Conservation (phyloP, 805 yeast genomes). For the Teunomyces cretensis region DNA sequence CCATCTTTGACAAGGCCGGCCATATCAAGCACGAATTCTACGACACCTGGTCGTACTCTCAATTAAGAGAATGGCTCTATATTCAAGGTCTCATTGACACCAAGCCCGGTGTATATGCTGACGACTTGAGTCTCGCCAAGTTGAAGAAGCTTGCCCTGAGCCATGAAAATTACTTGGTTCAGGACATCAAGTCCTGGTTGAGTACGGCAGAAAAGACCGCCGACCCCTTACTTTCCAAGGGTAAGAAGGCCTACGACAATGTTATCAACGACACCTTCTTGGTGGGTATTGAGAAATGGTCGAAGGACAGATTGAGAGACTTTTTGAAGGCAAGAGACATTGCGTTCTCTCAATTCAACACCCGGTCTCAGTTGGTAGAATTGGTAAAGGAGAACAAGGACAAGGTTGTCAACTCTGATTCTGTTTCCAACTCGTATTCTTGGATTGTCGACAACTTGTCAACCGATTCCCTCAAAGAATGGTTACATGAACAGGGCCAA, state of each 20-base stretch:
- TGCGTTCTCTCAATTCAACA: conserved; percentile 36
- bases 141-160: conserved; percentile 34
- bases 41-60: conserved; percentile 53
- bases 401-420: conserved; percentile 31
- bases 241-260: conserved; percentile 27
- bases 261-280: conserved; percentile 46
- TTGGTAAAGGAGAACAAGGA: conserved; percentile 39
- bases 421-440: conserved; percentile 16
- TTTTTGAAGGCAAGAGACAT: conserved; percentile 44
- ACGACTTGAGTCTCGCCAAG: conserved; percentile 34
- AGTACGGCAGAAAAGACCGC: conserved; percentile 25
- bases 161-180: conserved; percentile 31
- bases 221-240: conserved; percentile 35
- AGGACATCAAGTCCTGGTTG: conserved; percentile 41
- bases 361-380: conserved; percentile 37
- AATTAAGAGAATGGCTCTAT: conserved; percentile 54
- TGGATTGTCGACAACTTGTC: conserved; percentile 38
- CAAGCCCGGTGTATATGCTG: conserved; percentile 31
- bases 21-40: conserved; percentile 44
- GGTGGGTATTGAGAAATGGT: conserved; percentile 47
- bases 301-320: conserved; percentile 42
- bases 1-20: conserved; percentile 39
- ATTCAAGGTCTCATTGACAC: conserved; percentile 31
- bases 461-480: conserved; percentile 36
- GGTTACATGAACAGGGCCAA: conserved; percentile 36